phyloP scores from a whole-genome alignment of 2,329 filamentous ascomycete species.

The Fusarium denticulatum region DNA sequence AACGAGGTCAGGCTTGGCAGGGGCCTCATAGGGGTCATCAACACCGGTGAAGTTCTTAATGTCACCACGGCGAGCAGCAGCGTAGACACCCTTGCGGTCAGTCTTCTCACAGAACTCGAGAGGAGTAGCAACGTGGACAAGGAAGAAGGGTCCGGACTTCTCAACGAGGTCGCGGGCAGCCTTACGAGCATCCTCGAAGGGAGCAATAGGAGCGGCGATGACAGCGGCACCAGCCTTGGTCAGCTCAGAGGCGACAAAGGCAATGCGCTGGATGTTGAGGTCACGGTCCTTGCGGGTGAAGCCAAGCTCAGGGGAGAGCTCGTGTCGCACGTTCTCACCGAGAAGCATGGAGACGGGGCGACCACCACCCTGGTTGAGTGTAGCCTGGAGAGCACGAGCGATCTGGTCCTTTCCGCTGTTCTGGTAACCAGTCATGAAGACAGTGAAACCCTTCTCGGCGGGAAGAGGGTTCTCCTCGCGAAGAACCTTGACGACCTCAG shows the following conservation, averaged over 20 bases:
- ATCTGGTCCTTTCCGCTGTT: slow-evolving; percentile 98
- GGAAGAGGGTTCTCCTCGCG: slow-evolving; percentile 96
- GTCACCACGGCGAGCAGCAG: slow-evolving; percentile 83
- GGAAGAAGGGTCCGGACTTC: slow-evolving; percentile 91
- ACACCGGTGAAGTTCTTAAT: slow-evolving; percentile 99
- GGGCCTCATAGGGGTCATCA: slow-evolving; percentile 94
- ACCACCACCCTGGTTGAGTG: slow-evolving; percentile 96
- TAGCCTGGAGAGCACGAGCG: slow-evolving; percentile 93
- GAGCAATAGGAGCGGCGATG: slow-evolving; percentile 95
- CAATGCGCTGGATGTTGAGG: slow-evolving; percentile 94
- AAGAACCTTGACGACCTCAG: slow-evolving; percentile 95
- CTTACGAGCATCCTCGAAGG: slow-evolving; percentile 81
- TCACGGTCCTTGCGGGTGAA: slow-evolving; percentile 94
- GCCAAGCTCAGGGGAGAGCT: slow-evolving; percentile 93
- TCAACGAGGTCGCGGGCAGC: slow-evolving; percentile 86
- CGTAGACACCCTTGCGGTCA: slow-evolving; percentile 91
- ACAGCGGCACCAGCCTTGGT: slow-evolving; percentile 93
- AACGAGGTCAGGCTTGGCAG: slow-evolving; percentile 81
- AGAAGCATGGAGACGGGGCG: slow-evolving; percentile 93
- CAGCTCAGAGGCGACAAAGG: slow-evolving; percentile 94
- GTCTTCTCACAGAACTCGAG: slow-evolving; percentile 95
- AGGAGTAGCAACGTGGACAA: slow-evolving; percentile 92
- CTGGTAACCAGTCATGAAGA: slow-evolving; percentile 96
- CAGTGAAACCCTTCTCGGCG: slow-evolving; percentile 92
- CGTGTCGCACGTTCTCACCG: slow-evolving; percentile 92